Evolutionary conservation across 345 rosid genomes (phyloP).

Genomic region (Turnera subulata): DNA sequence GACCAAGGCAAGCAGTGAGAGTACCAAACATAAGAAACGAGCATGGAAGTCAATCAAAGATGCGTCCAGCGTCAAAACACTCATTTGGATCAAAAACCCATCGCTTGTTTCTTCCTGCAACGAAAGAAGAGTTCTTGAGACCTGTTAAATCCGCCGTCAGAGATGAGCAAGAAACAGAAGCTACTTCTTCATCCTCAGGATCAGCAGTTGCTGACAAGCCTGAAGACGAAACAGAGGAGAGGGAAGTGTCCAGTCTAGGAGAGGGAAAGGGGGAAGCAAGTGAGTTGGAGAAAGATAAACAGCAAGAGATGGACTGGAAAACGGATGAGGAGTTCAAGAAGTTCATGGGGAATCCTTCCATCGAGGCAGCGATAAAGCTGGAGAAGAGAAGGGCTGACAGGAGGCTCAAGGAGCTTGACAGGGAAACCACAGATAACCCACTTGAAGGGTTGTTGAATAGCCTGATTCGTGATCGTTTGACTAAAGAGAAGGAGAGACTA

Average conservation of each 20-base stretch:
- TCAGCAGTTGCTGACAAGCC: slow-evolving; percentile 39
- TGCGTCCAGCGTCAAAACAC: background rate
- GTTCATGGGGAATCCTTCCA: slow-evolving; percentile 94
- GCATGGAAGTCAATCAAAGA: background rate
- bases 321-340: slow-evolving; percentile 90
- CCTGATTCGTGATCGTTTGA: slow-evolving; percentile 54
- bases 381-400: slow-evolving; percentile 94
- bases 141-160: slow-evolving; percentile 34
- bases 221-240: slow-evolving; percentile 18
- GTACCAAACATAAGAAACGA: slow-evolving; percentile 8
- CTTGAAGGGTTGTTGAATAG: slow-evolving; percentile 50
- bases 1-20: too few species aligned
- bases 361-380: slow-evolving; percentile 91
- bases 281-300: slow-evolving; percentile 31
- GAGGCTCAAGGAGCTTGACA: slow-evolving; percentile 78
- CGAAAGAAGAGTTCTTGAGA: background rate
- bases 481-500: slow-evolving; percentile 70
- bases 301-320: slow-evolving; percentile 92
- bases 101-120: slow-evolving; percentile 8
- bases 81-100: slow-evolving; percentile 4
- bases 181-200: slow-evolving; percentile 34
- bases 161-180: slow-evolving; percentile 40
- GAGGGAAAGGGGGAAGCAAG: slow-evolving; percentile 16
- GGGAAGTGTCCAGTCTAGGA: slow-evolving; percentile 14
- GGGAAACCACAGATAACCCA: slow-evolving; percentile 49